Percentiles rank a stretch among this genome's conserved stretches.
phyloP scores from a whole-genome alignment of 2,329 filamentous ascomycete species.

The Lasiodiplodia hormozganensis region DNA sequence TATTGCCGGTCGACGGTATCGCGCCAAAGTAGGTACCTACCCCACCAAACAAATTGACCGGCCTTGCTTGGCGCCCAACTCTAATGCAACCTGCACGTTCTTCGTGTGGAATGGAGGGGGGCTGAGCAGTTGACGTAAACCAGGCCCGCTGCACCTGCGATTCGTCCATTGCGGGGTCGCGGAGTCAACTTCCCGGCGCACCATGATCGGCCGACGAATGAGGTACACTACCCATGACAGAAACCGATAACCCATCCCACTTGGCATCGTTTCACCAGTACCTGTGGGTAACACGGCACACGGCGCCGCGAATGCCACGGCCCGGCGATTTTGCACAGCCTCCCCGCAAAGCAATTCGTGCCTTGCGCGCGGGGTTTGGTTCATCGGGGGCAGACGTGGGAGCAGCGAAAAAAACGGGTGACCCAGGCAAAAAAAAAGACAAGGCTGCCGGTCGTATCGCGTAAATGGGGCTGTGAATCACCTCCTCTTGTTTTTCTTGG shows the following conservation, averaged over 20 bases:
- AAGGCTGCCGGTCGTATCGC: not conserved
- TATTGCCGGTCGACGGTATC: not conserved
- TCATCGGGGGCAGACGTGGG: not conserved
- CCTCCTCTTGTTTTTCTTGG: not conserved
- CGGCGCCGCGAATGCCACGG: not conserved
- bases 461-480: not conserved
- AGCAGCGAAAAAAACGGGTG: not conserved
- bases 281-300: not conserved
- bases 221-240: not conserved
- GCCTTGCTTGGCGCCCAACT: slow-evolving; percentile 12
- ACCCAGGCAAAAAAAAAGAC: not conserved
- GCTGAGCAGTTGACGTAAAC: slow-evolving; percentile 22
- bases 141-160: not conserved
- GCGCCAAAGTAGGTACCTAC: not conserved
- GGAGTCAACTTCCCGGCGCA: not conserved
- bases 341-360: not conserved
- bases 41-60: not conserved
- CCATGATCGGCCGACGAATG: not conserved
- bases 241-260: not conserved
- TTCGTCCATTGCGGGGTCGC: slow-evolving; percentile 1
- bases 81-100: slow-evolving; percentile 10
- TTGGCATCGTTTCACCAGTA: slow-evolving; percentile 10
- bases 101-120: not conserved
- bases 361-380: not conserved
- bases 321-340: slow-evolving; percentile 6